A percentile compares a stretch with the other conserved stretches of the same genome.
These are phyloP conservation scores for Chaetoscypha palmicola DNA, from an alignment of 2,329 filamentous ascomycete genomes.

Conservation along the genomic window DNA sequence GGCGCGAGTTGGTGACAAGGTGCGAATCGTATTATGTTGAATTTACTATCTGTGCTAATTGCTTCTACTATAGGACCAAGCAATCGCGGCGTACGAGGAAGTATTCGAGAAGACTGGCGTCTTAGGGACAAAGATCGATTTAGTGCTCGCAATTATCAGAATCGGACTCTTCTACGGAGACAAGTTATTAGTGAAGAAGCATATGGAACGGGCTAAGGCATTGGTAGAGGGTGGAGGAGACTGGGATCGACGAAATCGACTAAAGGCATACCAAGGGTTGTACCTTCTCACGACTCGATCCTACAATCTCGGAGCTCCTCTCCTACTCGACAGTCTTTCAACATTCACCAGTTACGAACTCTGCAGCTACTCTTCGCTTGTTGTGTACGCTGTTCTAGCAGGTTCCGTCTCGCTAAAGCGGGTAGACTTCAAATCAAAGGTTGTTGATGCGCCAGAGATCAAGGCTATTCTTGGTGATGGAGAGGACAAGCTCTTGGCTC, in stretches of 20 bases:
- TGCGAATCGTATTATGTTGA: conserved; percentile 34
- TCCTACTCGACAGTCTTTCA: conserved; percentile 92
- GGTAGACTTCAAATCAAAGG: conserved; percentile 98
- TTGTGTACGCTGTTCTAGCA: conserved; percentile 91
- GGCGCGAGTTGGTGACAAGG: conserved; percentile 94
- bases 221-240: conserved; percentile 93
- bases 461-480: conserved; percentile 90
- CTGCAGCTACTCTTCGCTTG: conserved; percentile 90
- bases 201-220: conserved; percentile 79
- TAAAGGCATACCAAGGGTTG: conserved; percentile 97
- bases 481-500: conserved; percentile 77
- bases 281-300: conserved; percentile 88
- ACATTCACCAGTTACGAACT: conserved; percentile 99
- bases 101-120: conserved; percentile 97
- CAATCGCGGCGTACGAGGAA: conserved; percentile 84
- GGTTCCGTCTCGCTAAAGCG: conserved; percentile 92
- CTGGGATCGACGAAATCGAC: conserved; percentile 95
- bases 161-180: conserved; percentile 95
- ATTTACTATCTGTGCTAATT: conserved; percentile 15
- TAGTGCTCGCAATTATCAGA: conserved; percentile 92
- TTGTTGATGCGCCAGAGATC: conserved; percentile 96
- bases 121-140: conserved; percentile 92
- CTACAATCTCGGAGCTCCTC: conserved; percentile 80
- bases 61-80: conserved; percentile 64
- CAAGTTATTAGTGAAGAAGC: conserved; percentile 86